Base-by-base conservation (phyloP, 352 stramenopile species). In the Saprolegnia parasitica region DNA sequence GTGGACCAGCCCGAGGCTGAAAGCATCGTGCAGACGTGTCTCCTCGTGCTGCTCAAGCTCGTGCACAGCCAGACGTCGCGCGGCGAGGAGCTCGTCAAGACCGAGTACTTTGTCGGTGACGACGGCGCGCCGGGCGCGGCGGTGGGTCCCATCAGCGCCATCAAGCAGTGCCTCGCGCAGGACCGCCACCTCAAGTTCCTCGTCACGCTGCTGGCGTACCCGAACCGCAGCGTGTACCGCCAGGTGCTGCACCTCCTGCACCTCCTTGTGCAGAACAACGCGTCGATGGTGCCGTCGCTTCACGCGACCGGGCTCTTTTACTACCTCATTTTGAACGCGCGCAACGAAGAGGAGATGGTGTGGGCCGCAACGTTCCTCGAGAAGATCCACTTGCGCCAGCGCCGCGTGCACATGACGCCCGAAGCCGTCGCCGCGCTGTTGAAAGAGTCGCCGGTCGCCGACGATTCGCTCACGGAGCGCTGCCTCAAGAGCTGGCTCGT, bases 1-100 rank as follows among this genome's bases (percentile, higher is more conserved):
- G 85, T 91, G 11, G 24, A 66, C 21, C 29, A 46, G 10, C 35
- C 37, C 23, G 55, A 65, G 49, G 58, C 58, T 15, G 49, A 35
- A 6, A 93, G 93, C 85, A 95, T 95, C 71, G 85, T 93, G 78
- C 87, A 95, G 64, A 93, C 87, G 6, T 95, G 87, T 49, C 76
- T 95, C 62, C 90, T 86, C 65, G 83, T 95, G 5, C 73, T 95
- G 21, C 91, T 83, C 67, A 80, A 86, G 23, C 77, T 95, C 11
- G 86, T 95, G 37, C 85, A 95, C 72, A 93, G 85, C 56, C 84
- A 93, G 54, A 93, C 87, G 20, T 78, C 84, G 5, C 82, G 90
- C 67, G 83, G 92, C 56, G 87, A 95, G 80, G 85, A 68, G 20
- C 26, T 61, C 5, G 15, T 29, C 45, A 68, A 60, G 58, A 55